These are phyloP conservation scores for Phytopythium ostracodes DNA, from an alignment of 352 stramenopile genomes.

Conservation along the genomic window DNA sequence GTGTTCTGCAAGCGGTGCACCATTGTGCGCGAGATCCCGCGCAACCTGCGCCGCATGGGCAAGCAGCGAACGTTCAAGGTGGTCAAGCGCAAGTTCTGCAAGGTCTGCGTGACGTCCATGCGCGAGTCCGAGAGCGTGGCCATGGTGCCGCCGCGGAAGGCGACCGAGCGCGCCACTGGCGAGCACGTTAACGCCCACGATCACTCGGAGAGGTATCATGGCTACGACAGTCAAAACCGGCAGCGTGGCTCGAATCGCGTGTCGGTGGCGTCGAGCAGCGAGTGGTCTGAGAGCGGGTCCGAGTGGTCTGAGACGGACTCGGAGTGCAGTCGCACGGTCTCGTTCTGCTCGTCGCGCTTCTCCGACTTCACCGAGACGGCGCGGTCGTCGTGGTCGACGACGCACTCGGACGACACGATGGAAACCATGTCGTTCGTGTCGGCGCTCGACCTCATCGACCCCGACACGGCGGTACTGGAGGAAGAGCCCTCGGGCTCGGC, in stretches of 20 bases:
- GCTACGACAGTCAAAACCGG: background rate
- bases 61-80: constrained; percentile 48
- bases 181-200: background rate
- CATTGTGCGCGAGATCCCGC: constrained; percentile 43
- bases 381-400: constrained; percentile 28
- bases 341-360: constrained; percentile 20
- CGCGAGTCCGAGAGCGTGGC: constrained; percentile 14
- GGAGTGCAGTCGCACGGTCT: constrained; percentile 28
- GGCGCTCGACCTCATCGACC: constrained; percentile 39
- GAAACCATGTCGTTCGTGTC: constrained; percentile 38
- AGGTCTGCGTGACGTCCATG: constrained; percentile 44
- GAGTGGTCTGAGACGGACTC: constrained; percentile 45
- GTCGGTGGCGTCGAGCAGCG: constrained; percentile 3
- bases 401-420: constrained; percentile 24
- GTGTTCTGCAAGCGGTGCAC: constrained; percentile 73
- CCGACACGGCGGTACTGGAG: constrained; percentile 32
- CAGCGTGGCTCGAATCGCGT: background rate
- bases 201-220: background rate
- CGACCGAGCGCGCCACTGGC: background rate
- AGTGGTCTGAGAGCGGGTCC: constrained; percentile 20
- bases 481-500: constrained; percentile 18
- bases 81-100: constrained; percentile 56
- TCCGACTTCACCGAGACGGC: constrained; percentile 15
- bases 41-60: constrained; percentile 9
- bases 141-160: constrained; percentile 3